phyloP scores from a whole-genome alignment of 192 early-diverging fungal genomes.

The Coemansia aciculifera region DNA sequence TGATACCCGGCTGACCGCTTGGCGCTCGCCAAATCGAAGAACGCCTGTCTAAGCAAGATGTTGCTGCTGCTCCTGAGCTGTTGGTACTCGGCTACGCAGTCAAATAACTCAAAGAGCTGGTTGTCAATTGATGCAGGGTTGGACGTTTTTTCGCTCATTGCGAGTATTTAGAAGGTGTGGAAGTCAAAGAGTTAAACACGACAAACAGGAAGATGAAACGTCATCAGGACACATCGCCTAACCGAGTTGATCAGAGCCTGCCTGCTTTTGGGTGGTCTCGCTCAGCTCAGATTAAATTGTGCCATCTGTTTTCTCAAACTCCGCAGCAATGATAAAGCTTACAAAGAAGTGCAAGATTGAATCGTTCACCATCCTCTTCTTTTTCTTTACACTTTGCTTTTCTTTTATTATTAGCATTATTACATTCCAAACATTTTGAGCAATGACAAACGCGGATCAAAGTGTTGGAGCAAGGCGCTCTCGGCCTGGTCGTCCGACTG shows the following conservation, averaged over 20 bases:
- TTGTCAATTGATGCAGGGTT: constrained; percentile 14
- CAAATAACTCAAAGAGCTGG: constrained; percentile 27
- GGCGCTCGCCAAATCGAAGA: constrained; percentile 39
- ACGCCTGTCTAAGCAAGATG: constrained; percentile 25
- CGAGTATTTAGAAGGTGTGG: background rate
- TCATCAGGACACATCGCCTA: background rate
- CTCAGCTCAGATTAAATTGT: background rate
- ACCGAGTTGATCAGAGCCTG: background rate
- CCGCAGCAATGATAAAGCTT: background rate
- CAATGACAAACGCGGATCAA: no score
- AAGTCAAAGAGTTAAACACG: background rate
- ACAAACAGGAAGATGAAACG: background rate
- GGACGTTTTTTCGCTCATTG: background rate
- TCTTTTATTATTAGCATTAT: no score
- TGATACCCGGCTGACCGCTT: constrained; percentile 47
- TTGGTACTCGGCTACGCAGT: constrained; percentile 36
- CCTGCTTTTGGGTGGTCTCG: background rate
- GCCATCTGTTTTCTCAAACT: background rate
- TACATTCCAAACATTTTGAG: no score
- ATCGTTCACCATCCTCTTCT: background rate
- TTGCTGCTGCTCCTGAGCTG: constrained; percentile 6
- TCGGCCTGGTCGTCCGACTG: no score
- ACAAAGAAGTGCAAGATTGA: background rate
- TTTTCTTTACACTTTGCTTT: background rate
- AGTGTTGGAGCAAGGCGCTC: no score